Evolutionary conservation across 176 grass and related monocot species (phyloP), one percentile per base, ranked within the genome.

Genomic region (Cenchrus purpureus): DNA sequence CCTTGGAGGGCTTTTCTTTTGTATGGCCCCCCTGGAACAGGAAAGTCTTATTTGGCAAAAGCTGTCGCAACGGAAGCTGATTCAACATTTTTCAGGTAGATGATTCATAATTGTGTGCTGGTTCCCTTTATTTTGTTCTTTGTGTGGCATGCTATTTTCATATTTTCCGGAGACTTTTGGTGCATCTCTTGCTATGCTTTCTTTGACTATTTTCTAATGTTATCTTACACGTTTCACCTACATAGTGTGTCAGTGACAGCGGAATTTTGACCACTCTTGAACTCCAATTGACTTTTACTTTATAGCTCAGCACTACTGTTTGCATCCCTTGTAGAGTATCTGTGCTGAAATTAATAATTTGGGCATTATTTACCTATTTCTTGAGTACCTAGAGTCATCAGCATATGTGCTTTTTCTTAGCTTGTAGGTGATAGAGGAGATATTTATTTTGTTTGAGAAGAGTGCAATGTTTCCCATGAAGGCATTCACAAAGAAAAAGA

Each of bases 1-100:
- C 96, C 96, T 71, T 98, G 96, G 96, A 94, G 91, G 77, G 96
- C 96, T 79, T 98, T 98, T 94, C 92, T 98, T 82, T 88, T 98
- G 72, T 98, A 95, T 44, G 96, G 96, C 31, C 96, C 96, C 64
- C 96, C 93, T 79, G 96, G 96, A 94, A 98, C 96, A 88, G 96
- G 96, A 92, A 98, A 98, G 76, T 98, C 96, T 62, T 98, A 98
- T 86, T 87, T 98, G 86, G 96, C 96, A 71, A 98, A 98, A 85
- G 96, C 96, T 53, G 96, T 98, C 1, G 96, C 96, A 66, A 98
- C 96, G 1, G 93, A 98, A 83, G 96, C 96, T n/a, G 96, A 98
- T 84, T 98, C 96, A 32, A 98, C 93, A 4, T 98, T 98, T 72
- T 98, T 98, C 93, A 98, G 96, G 96, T 98, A 83, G 46, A 46